Conservation (phyloP, 108 stramenopile species). For the Pseudonitzschia delicatissima region DNA sequence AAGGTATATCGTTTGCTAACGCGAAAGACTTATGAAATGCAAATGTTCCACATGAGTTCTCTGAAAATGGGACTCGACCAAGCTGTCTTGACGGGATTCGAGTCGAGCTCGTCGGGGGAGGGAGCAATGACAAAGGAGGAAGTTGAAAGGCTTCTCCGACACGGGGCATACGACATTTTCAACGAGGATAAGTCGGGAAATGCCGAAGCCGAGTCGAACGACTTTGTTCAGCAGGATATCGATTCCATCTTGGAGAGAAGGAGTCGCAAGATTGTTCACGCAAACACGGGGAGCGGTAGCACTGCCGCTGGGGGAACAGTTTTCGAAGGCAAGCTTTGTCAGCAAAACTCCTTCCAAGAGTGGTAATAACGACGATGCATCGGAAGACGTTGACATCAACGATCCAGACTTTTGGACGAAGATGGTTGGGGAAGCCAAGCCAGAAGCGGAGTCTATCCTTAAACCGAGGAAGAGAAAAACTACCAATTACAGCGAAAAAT, state of each 20-base stretch:
- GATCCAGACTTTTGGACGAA: constrained; percentile 96
- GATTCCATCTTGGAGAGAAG: constrained; percentile 81
- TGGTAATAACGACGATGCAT: background rate
- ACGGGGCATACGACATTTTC: constrained; percentile 91
- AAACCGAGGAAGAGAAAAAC: constrained; percentile 48
- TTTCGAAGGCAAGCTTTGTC: constrained; percentile 92
- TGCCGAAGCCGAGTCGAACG: constrained; percentile 77
- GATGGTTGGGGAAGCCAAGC: constrained; percentile 73
- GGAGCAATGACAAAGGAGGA: constrained; percentile 79
- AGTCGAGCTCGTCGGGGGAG: constrained; percentile 56
- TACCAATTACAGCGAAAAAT: constrained; percentile 63
- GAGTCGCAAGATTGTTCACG: constrained; percentile 73
- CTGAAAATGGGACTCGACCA: constrained; percentile 98
- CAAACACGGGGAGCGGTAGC: constrained; percentile 70
- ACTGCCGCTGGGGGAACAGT: constrained; percentile 83
- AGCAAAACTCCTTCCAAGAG: constrained; percentile 38
- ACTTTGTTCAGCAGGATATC: constrained; percentile 79
- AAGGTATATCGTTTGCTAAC: constrained; percentile 92
- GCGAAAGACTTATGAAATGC: constrained; percentile 95
- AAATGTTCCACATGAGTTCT: constrained; percentile 97
- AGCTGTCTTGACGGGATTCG: constrained; percentile 93
- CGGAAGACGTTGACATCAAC: constrained; percentile 71
- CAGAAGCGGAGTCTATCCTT: constrained; percentile 42
- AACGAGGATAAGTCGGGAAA: constrained; percentile 81
- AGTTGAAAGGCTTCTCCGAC: constrained; percentile 72